A percentile compares a stretch with the other conserved stretches of the same genome.
These are phyloP conservation scores for Phoenix dactylifera DNA, from an alignment of 176 grass and related monocot genomes.

Conservation along the genomic window DNA sequence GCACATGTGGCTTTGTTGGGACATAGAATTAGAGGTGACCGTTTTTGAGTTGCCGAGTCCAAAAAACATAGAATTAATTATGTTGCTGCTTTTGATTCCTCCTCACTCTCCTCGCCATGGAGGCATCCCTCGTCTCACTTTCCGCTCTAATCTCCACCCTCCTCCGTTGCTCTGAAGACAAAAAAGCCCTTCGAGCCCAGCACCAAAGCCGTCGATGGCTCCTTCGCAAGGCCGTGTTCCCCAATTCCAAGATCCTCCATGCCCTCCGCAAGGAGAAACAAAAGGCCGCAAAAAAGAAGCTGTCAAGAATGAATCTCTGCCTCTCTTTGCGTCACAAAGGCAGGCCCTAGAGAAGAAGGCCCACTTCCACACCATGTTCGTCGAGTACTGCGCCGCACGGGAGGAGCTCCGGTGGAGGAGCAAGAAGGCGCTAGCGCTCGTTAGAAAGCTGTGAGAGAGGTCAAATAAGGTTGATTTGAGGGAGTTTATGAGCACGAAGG, in stretches of 20 bases:
- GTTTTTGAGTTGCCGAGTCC: too few species aligned
- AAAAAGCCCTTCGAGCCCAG: slow-evolving; percentile 24
- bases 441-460: slow-evolving; percentile 45
- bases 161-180: not conserved
- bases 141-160: slow-evolving; percentile 12
- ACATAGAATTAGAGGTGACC: too few species aligned
- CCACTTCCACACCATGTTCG: slow-evolving; percentile 36
- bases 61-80: too few species aligned
- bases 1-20: too few species aligned
- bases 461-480: slow-evolving; percentile 12
- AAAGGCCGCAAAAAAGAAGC: slow-evolving; percentile 53
- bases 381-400: slow-evolving; percentile 50
- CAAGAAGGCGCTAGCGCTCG: slow-evolving; percentile 5
- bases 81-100: not conserved
- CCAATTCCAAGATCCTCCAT: slow-evolving; percentile 79
- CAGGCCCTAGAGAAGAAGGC: slow-evolving; percentile 33
- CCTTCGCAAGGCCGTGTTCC: slow-evolving; percentile 45
- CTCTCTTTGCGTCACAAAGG: slow-evolving; percentile 8
- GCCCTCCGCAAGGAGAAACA: slow-evolving; percentile 76
- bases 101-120: slow-evolving; percentile 3
- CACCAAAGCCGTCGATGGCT: slow-evolving; percentile 47
- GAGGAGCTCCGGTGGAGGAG: slow-evolving; percentile 24
- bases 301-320: slow-evolving; percentile 12
- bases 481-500: slow-evolving; percentile 7
- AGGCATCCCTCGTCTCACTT: not conserved